These are phyloP conservation scores for Stagonosporopsis cucurbitacearum DNA, from an alignment of 2,329 filamentous ascomycete species.

Conservation along the genomic window DNA sequence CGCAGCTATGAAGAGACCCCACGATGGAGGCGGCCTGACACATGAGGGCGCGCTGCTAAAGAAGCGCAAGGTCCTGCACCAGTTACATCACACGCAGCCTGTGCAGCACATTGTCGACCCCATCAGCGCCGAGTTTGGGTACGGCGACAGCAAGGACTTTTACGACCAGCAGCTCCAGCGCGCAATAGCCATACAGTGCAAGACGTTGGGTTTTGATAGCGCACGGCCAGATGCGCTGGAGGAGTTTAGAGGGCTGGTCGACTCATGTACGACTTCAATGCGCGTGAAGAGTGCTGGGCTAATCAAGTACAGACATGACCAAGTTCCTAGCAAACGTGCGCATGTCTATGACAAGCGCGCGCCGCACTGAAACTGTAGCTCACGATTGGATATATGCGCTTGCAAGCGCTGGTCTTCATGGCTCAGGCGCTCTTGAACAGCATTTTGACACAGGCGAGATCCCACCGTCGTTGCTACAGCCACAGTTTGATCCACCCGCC, in stretches of 20 bases:
- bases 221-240: conserved; percentile 64
- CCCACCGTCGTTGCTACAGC: conserved; percentile 45
- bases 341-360: conserved; percentile 63
- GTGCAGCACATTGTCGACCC: conserved; percentile 42
- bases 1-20: conserved; percentile 46
- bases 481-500: conserved; percentile 51
- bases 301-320: conserved; percentile 57
- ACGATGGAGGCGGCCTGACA: conserved; percentile 28
- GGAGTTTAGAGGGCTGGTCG: conserved; percentile 60
- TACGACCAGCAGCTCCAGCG: conserved; percentile 62
- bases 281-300: conserved; percentile 23
- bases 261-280: conserved; percentile 62
- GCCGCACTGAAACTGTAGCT: conserved; percentile 63
- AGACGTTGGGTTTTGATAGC: conserved; percentile 61
- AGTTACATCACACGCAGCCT: conserved; percentile 46
- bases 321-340: conserved; percentile 61
- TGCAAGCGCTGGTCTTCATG: conserved; percentile 48
- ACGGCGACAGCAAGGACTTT: conserved; percentile 57
- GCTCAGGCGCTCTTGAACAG: conserved; percentile 48
- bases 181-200: conserved; percentile 61
- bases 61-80: conserved; percentile 45
- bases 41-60: conserved; percentile 37
- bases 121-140: conserved; percentile 41
- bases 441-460: conserved; percentile 53
- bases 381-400: conserved; percentile 65